Base-by-base conservation (phyloP, 108 stramenopile species). In the Chaetoceros tenuissimus region DNA sequence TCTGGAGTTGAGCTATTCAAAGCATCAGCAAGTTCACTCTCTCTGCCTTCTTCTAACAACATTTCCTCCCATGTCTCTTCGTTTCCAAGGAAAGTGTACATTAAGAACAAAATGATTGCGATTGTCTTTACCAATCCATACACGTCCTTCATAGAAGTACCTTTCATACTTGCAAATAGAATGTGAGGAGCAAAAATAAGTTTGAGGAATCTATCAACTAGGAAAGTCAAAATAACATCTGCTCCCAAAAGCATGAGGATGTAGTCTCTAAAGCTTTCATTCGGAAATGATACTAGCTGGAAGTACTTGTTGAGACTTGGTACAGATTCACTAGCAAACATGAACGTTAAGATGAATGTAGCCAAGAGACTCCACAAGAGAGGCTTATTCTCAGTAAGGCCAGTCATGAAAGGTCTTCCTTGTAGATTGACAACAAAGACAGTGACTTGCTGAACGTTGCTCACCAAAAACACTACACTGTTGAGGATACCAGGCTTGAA, bases 351-450 rank as follows among this genome's bases (percentile, higher is more conserved):
- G 51, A 88, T 84, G 34, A 89, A 88, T 0, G 95, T 90, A 26
- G 83, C 87, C n/a, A 88, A 60, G 44, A 97, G 71, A 71, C 92
- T 94, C 78, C 84, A 96, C 16, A 97, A 69, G 26, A 98, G 80
- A 18, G 97, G 92, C 17, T 79, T 77, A 66, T 98, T 97, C 66
- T 97, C 96, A 3, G 88, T 77, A 55, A 99, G 63, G n/a, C 98
- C 98, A 0, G 84, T 93, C 98, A 99, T 99, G 74, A 95, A 99
- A 10, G 98, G 98, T 13, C 91, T 72, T 18, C 98, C 98, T 82
- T 99, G 97, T 24, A 96, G 80, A 63, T 97, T 97, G 30, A 97
- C 98, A 48, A 99, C 89, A 73, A 97, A 96, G 23, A 99, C 98
- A 13, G 92, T 89, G 28, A 98, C 96, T 65, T 94, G 89, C 70